A percentile compares a stretch with the other conserved stretches of the same genome.
These are phyloP conservation scores for Plectosphaerella cucumerina DNA, from an alignment of 2,329 filamentous ascomycete genomes.

Conservation along the genomic window DNA sequence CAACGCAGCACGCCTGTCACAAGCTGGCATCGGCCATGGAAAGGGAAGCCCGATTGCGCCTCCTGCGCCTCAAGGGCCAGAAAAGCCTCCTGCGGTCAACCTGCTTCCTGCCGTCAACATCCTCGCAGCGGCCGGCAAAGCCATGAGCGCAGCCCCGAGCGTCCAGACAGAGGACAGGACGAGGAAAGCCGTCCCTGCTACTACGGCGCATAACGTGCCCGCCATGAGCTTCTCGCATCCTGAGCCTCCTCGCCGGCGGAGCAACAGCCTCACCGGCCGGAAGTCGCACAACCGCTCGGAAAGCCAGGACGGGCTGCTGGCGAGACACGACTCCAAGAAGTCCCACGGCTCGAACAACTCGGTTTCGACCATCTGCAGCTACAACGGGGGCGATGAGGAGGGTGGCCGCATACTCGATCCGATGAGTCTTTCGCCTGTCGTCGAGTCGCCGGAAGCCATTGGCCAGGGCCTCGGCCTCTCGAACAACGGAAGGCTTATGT, in stretches of 20 bases:
- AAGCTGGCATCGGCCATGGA: conserved; percentile 11
- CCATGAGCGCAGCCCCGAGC: conserved; percentile 25
- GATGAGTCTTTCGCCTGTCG: conserved; percentile 42
- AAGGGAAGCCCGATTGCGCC: conserved; percentile 9
- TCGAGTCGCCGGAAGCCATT: conserved; percentile 34
- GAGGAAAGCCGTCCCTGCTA: conserved; percentile 13
- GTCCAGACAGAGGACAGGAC: conserved; percentile 30
- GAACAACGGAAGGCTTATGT: conserved; percentile 17
- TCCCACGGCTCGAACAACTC: conserved; percentile 25
- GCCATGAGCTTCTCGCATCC: conserved; percentile 15
- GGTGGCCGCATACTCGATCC: conserved; percentile 17
- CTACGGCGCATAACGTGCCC: conserved; percentile 15
- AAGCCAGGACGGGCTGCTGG: conserved; percentile 7
- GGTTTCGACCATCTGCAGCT: conserved; percentile 33
- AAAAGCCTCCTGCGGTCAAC: neutral
- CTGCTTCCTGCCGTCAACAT: conserved; percentile 25
- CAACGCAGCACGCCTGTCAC: conserved; percentile 12
- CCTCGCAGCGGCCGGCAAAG: conserved; percentile 11
- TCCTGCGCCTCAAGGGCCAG: neutral
- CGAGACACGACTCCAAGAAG: conserved; percentile 11
- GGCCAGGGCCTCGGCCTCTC: neutral
- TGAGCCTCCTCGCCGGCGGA: conserved; percentile 11
- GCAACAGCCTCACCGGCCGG: conserved; percentile 9
- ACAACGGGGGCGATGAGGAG: conserved; percentile 7
- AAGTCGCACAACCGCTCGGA: conserved; percentile 1